Evolutionary conservation across 1,139 yeast genomes (phyloP), one percentile per base, ranked within the genome.

Genomic region (Geotrichum klebahnii): DNA sequence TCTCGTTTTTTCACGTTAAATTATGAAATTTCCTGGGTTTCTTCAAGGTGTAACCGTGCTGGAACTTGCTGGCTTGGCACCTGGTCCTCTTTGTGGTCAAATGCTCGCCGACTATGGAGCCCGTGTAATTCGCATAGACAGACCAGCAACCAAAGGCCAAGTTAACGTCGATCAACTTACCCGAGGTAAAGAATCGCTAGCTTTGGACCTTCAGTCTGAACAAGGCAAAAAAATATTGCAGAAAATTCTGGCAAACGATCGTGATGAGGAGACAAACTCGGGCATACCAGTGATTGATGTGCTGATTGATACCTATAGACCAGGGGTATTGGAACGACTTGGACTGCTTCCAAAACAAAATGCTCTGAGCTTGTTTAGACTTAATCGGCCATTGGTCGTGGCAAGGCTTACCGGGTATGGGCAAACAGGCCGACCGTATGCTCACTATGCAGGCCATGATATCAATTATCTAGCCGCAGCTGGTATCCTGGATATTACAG

Each of bases 91-190:
- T 24, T 56, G 59, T 31, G 61, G 61, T 22, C 58, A 57, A 29
- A 43, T 58, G 38, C 45, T 67, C 19, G 68, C 71, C 1, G 67
- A 67, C 44, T 67, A 64, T 44, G 71, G 71, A 26, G 71, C 71
- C 10, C 61, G 64, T 19, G 70, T 67, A 4, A 59, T 67, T 14
- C 61, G 68, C 39, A 61, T 67, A 34, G 65, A 60, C 32, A 50
- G 60, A 1, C 51, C 54, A 19, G 14, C 33, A 12, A 34, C 36
- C 2, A 14, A 24, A 4, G 34, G 33, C 19, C 16, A 29, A 8
- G 14, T 23, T 16, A 51, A 49, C 29, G 42, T 65, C 3, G 71
- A 67, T 53, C 62, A 62, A 19, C 63, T 70, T 34, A 65, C 66
- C 41, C 60, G 67, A 50, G 69, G 68, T 12, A 67, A 67, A 48